Percentiles rank a stretch among this genome's conserved stretches.
These are phyloP conservation scores for Cicer bijugum DNA, from an alignment of 306 rosid genomes.

Conservation along the genomic window DNA sequence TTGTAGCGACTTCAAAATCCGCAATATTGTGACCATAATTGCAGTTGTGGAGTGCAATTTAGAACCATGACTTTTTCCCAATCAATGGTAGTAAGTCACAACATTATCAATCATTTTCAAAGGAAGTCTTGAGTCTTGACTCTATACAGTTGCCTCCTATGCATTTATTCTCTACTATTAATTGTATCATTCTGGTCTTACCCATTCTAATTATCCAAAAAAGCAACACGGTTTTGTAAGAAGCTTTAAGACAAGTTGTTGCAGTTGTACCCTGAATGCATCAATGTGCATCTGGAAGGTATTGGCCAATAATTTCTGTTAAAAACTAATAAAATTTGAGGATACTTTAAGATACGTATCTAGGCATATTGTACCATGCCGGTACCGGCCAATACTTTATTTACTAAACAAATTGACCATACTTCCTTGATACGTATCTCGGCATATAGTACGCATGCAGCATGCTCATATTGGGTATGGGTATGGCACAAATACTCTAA, in stretches of 20 bases:
- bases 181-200: neutral
- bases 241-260: neutral
- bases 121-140: constrained; percentile 8
- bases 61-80: neutral
- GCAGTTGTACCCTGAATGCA: neutral
- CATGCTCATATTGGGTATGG: neutral
- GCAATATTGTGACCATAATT: too few species aligned
- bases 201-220: neutral
- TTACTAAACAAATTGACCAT: too few species aligned
- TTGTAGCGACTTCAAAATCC: too few species aligned
- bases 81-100: neutral
- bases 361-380: too few species aligned
- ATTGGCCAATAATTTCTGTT: neutral
- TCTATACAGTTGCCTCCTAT: neutral
- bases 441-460: neutral
- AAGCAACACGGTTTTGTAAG: neutral
- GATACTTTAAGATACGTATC: too few species aligned
- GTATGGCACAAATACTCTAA: neutral
- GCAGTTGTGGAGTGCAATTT: too few species aligned
- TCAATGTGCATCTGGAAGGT: neutral
- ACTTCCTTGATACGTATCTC: too few species aligned
- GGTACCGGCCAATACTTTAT: too few species aligned
- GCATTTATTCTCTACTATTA: neutral
- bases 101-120: neutral
- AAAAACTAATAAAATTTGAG: neutral